Evolutionary conservation across 2,329 filamentous ascomycete genomes (phyloP).

Genomic region (Hypoxylon sp.): DNA sequence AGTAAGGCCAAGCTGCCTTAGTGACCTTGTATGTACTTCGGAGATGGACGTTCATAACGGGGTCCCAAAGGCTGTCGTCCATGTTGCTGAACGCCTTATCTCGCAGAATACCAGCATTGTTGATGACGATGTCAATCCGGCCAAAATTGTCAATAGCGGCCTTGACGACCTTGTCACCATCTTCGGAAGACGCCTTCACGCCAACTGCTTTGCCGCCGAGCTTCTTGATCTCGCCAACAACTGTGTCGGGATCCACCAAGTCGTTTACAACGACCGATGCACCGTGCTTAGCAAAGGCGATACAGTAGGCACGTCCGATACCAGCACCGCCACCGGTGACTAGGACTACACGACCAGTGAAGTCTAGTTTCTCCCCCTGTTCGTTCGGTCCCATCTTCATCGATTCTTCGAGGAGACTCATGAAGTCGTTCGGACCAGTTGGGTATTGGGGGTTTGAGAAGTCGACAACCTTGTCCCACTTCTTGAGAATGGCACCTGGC

Average conservation of each 20-base stretch:
- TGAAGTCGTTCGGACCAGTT: slow-evolving; percentile 87
- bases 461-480: slow-evolving; percentile 90
- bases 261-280: slow-evolving; percentile 95
- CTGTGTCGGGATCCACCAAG: slow-evolving; percentile 89
- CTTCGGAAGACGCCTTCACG: slow-evolving; percentile 93
- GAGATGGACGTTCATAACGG: slow-evolving; percentile 92
- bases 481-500: slow-evolving; percentile 86
- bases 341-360: slow-evolving; percentile 86
- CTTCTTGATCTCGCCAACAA: slow-evolving; percentile 93
- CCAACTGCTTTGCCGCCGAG: slow-evolving; percentile 90
- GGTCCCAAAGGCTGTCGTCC: slow-evolving; percentile 93
- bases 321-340: slow-evolving; percentile 91
- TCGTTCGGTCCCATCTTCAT: slow-evolving; percentile 82
- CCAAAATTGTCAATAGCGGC: slow-evolving; percentile 93
- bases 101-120: slow-evolving; percentile 97
- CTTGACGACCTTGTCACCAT: slow-evolving; percentile 93
- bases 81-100: slow-evolving; percentile 99
- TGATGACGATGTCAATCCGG: slow-evolving; percentile 93
- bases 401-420: slow-evolving; percentile 86
- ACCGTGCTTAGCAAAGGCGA: slow-evolving; percentile 88
- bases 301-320: slow-evolving; percentile 90
- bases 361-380: slow-evolving; percentile 80
- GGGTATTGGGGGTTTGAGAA: slow-evolving; percentile 89
- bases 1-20: slow-evolving; percentile 97
- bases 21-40: slow-evolving; percentile 96